These are phyloP conservation scores for Cystoisospora suis DNA, from an alignment of 169 alveolate genomes.

Conservation along the genomic window DNA sequence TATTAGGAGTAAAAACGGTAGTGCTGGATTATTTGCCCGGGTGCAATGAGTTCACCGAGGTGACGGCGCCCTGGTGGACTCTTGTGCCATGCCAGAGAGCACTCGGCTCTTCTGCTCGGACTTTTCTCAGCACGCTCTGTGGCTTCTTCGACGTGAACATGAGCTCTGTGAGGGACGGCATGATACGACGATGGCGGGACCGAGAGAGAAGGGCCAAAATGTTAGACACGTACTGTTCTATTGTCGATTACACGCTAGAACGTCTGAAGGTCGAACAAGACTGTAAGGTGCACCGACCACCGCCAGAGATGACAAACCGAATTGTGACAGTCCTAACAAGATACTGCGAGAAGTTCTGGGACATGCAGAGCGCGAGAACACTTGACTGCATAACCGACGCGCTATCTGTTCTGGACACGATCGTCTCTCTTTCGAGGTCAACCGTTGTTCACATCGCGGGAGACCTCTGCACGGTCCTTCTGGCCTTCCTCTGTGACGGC, in stretches of 20 bases:
- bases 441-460: not conserved
- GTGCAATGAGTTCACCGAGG: not conserved
- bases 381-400: not conserved
- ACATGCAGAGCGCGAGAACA: not conserved
- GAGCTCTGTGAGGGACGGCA: not conserved
- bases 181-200: not conserved
- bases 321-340: not conserved
- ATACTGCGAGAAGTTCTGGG: not conserved
- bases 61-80: not conserved
- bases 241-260: not conserved
- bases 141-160: not conserved
- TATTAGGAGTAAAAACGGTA: not conserved
- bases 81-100: not conserved
- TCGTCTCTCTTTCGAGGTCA: not conserved
- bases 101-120: not conserved
- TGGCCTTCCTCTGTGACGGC: not conserved
- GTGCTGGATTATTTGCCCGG: not conserved
- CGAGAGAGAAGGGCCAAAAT: not conserved
- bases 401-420: not conserved
- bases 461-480: not conserved
- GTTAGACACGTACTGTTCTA: not conserved
- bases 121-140: not conserved
- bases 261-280: not conserved
- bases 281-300: not conserved
- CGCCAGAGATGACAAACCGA: not conserved